Evolutionary conservation across 2,329 filamentous ascomycete genomes (phyloP).

Genomic region (Ascochyta lentis): DNA sequence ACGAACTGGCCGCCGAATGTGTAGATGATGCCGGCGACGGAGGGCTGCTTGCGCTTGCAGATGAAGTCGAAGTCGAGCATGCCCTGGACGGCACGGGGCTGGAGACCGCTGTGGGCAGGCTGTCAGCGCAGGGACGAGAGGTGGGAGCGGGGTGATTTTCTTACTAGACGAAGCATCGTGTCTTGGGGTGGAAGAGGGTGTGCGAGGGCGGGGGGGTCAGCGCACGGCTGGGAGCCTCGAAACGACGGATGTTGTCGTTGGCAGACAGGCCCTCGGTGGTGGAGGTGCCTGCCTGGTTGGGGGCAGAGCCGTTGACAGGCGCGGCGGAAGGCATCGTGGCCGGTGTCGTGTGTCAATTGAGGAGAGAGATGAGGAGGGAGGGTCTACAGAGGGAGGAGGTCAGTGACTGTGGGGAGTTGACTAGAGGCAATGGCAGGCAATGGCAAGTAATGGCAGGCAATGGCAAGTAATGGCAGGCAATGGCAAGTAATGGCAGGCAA

Average conservation of each 20-base stretch:
- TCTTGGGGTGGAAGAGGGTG: constrained; percentile 98
- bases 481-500: neutral
- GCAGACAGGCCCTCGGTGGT: constrained; percentile 64
- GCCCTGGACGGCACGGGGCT: constrained; percentile 74
- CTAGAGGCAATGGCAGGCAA: neutral
- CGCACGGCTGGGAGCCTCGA: constrained; percentile 89
- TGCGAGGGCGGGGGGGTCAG: constrained; percentile 87
- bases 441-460: neutral
- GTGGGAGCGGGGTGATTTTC: constrained; percentile 37
- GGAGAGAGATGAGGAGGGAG: neutral
- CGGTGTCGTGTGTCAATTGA: constrained; percentile 30
- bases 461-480: neutral
- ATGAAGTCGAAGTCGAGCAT: constrained; percentile 99
- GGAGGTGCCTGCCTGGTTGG: constrained; percentile 40
- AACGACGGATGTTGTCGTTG: constrained; percentile 99
- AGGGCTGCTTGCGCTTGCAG: constrained; percentile 97
- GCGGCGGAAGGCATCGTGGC: constrained; percentile 55
- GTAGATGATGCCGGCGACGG: constrained; percentile 99
- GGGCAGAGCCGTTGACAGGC: constrained; percentile 42
- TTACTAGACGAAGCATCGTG: constrained; percentile 98
- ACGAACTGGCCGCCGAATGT: constrained; percentile 99
- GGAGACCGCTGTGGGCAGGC: constrained; percentile 71
- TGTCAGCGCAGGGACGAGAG: neutral
- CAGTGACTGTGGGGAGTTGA: constrained; percentile 15
- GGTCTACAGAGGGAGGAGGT: constrained; percentile 21